Evolutionary conservation across 768 basidiomycete genomes (phyloP), one percentile per base, ranked within the genome.

Genomic region (Paxillus rubicundulus): DNA sequence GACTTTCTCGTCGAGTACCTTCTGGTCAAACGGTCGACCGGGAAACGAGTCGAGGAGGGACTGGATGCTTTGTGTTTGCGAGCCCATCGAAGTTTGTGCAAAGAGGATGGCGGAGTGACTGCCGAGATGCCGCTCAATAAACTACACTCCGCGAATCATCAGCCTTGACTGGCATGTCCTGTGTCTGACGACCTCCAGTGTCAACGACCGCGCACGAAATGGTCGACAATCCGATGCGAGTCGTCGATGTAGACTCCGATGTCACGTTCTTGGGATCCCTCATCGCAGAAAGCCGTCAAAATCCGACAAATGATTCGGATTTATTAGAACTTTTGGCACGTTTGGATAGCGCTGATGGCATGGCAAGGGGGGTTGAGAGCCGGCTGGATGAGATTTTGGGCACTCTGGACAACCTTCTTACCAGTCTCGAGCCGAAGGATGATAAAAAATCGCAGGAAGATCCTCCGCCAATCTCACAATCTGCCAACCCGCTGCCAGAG

Each of bases 311-410:
- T 21, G 82, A 81, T 30, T 62, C 62, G 18, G 73, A 77, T 50
- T 66, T 86, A 45, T 66, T 65, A 13, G 81, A 83, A 63, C 65
- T 89, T 38, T 69, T 89, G 41, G 69, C 70, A 40, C 76, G 73
- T 39, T 69, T 91, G 38, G 80, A 86, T 28, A 64, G 65, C 16
- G 86, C 86, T 5, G 76, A 84, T 56, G 75, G 74, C 30, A 62
- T 89, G 56, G 88, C 87, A 3, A 63, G 72, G 30, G 82, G 76
- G 2, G 75, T 91, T 42, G 89, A 90, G 61, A 64, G 64, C 51
- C 80, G 77, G 56, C 69, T 91, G 38, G 86, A 91, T 61, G 74
- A 64, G 17, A 70, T 91, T 32, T 68, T 91, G 48, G 76, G 63
- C 40, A 80, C 79, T 46, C 68, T 89, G 53, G 85, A 89, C 62